Percentiles rank a stretch among this genome's conserved stretches.
These are phyloP conservation scores for Pneumocystis murina DNA, from an alignment of 1,139 yeast species.

Conservation along the genomic window DNA sequence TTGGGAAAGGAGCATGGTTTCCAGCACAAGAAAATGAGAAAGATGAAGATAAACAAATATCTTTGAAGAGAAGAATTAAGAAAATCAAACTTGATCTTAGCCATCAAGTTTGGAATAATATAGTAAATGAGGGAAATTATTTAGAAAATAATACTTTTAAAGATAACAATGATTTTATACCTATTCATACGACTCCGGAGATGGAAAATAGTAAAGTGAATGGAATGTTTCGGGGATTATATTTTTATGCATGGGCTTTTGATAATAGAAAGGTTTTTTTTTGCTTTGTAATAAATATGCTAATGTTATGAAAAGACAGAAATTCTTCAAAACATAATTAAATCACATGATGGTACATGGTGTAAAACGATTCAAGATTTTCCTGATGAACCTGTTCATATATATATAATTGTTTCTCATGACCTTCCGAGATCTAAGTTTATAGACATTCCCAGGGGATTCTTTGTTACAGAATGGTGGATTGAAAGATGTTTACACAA, in stretches of 20 bases:
- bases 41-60: not conserved
- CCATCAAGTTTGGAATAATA: not conserved
- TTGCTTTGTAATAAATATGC: not conserved
- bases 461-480: conserved; percentile 1
- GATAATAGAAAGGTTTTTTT: not conserved
- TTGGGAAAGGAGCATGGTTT: conserved; percentile 1
- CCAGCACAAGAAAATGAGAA: not conserved
- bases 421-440: not conserved
- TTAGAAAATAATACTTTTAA: not conserved
- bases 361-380: not conserved
- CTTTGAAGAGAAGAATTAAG: not conserved
- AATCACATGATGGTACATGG: not conserved
- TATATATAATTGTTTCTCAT: not conserved
- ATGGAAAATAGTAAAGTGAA: not conserved
- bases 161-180: not conserved
- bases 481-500: conserved; percentile 1
- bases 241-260: not conserved
- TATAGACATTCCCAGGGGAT: not conserved
- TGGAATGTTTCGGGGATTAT: not conserved
- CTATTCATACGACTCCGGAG: not conserved
- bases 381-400: not conserved
- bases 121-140: not conserved
- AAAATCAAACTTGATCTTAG: not conserved
- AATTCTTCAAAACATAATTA: not conserved
- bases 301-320: not conserved